These are phyloP conservation scores for Allium fistulosum DNA, from an alignment of 106 monocot species.

Conservation along the genomic window DNA sequence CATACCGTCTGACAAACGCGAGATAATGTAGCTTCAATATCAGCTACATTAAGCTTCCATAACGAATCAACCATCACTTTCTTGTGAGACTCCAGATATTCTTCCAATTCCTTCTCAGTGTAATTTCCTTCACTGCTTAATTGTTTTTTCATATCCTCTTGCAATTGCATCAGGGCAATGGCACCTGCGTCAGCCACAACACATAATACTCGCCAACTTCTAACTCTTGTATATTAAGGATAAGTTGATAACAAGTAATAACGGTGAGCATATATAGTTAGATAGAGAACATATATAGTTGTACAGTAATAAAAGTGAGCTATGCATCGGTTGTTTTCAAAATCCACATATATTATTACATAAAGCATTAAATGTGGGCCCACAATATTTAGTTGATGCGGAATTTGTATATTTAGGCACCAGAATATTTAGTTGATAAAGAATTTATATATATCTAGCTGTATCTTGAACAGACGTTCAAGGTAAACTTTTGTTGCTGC, in stretches of 20 bases:
- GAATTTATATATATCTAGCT: no score
- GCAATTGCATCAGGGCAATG: conserved; percentile 87
- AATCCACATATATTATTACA: no score
- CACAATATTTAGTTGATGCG: no score
- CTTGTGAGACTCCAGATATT: conserved; percentile 72
- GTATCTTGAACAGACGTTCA: no score
- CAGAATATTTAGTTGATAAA: no score
- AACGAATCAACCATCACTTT: conserved; percentile 88
- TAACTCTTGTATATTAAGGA: background rate
- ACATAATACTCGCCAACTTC: background rate
- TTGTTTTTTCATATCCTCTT: conserved; percentile 90
- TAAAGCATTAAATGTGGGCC: no score
- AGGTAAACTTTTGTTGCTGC: no score
- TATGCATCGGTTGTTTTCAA: no score
- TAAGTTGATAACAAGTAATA: no score
- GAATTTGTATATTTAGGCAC: no score
- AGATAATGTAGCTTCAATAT: conserved; percentile 87
- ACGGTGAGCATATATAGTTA: background rate
- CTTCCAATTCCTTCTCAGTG: conserved; percentile 83
- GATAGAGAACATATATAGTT: background rate
- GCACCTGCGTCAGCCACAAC: conserved; percentile 48
- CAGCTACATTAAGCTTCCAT: conserved; percentile 99
- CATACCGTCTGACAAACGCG: conserved; percentile 93
- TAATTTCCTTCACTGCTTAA: conserved; percentile 72
- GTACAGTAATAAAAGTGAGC: no score